Evolutionary conservation across 805 yeast genomes (phyloP), one percentile per base, ranked within the genome.

Genomic region (Blastobotrys parvus): DNA sequence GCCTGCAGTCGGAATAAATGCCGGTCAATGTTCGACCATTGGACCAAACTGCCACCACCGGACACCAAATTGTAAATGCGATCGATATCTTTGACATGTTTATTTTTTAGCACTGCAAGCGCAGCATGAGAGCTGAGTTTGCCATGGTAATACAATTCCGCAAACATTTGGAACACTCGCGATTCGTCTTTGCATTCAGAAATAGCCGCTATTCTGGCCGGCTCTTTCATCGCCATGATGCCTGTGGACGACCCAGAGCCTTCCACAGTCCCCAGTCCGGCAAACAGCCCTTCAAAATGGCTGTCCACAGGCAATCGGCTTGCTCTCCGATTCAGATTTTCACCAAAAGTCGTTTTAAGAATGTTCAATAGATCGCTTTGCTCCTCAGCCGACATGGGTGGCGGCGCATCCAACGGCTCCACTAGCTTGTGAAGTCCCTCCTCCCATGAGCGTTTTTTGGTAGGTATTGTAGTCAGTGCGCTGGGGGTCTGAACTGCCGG

Each of bases 91-190:
- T 32, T 31, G n/a, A 55, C 46, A 11, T 50, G 39, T 29, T 44
- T 18, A 41, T 54, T 55, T 8, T 43, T 45, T n/a, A 59, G 45
- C 8, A 58, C 44, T 20, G 47, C 49, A 3, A 47, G 37, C 6
- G 61, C 55, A 16, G 52, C 48, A n/a, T 35, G 39, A 23, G 48
- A 44, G 2, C 55, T 42, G 6, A 59, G 49, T 16, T 40, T 47
- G 4, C 61, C 59, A 25, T 49, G 54, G 42, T 52, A 59, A 35
- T 57, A 58, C 13, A 48, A 43, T 27, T 44, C 48, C 29, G 56
- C 53, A 32, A 59, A 55, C 5, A 45, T 43, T 11, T 33, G 37
- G 10, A 56, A 34, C 16, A 57, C 47, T n/a, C 51, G 47, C 7
- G 29, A 25, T 11, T 25, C 10, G 29, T 11, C 7, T 43, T 21